Evolutionary conservation across 129 eudicot species (phyloP), one percentile per base, ranked within the genome.

Genomic region (Logfia minima): DNA sequence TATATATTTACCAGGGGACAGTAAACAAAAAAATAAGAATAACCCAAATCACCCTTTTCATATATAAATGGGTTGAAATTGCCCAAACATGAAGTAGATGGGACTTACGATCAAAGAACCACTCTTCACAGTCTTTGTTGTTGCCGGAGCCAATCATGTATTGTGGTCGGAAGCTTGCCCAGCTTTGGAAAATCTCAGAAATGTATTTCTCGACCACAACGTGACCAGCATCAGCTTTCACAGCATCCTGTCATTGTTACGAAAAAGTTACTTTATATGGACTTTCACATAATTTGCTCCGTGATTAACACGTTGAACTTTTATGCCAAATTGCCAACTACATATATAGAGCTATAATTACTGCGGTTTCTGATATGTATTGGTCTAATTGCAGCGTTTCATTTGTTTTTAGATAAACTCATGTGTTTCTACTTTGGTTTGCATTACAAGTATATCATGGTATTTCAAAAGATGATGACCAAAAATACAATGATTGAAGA

Each of bases 141-240:
- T 95, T 95, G 32, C 99, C 99, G 1, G 99, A 92, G 43, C 99
- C 99, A 60, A 90, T 88, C 99, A 95, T 95, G 86, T 95, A 95
- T 66, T 95, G 99, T 4, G 99, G 99, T 63, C 99, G 96, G 76
- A 95, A 95, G 31, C 78, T 59, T 39, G 95, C 92, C 99, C 99
- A 95, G 29, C 80, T 89, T 34, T 17, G 81, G 55, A 95, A 95
- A 56, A 16, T 71, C 73, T 91, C 92, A 8, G 97, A 84, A 29
- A 95, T 81, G 86, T 95, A 91, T 75, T 88, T 88, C 85, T 95
- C 99, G 17, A 89, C 99, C 35, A 70, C 89, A 79, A 85, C 91
- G 71, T 95, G 99, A 71, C 96, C 88, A 0, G 97, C 99, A 74
- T 89, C 93, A 37, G 90, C 96, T 86, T 95, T 95, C 21, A 95